Evolutionary conservation across 345 rosid genomes (phyloP).

Genomic region (Hypericum perforatum): DNA sequence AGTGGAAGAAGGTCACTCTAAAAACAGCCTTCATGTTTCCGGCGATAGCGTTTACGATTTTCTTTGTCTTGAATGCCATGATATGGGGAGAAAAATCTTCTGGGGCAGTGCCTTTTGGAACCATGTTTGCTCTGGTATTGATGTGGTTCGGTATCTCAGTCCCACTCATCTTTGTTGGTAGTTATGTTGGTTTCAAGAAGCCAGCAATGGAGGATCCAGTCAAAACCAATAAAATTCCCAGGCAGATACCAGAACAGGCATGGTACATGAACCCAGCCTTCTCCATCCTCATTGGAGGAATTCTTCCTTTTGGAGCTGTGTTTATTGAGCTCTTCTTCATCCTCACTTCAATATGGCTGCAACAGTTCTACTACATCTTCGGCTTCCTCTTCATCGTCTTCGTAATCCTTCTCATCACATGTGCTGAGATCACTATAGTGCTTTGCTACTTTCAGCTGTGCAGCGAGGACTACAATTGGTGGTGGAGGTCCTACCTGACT

Average conservation of each 20-base stretch:
- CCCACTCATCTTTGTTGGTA: conserved; percentile 70
- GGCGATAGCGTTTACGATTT: conserved; percentile 42
- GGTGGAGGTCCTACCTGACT: conserved; percentile 95
- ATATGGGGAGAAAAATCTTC: conserved; percentile 96
- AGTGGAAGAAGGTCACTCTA: conserved; percentile 75
- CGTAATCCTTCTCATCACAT: conserved; percentile 60
- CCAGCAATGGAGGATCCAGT: conserved; percentile 73
- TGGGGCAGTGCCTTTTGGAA: conserved; percentile 91
- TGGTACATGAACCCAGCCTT: conserved; percentile 86
- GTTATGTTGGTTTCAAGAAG: conserved; percentile 63
- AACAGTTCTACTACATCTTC: conserved; percentile 87
- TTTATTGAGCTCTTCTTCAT: conserved; percentile 92
- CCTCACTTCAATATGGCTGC: conserved; percentile 83
- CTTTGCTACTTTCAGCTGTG: conserved; percentile 95
- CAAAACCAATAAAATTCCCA: conserved; percentile 80
- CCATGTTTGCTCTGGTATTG: conserved; percentile 74
- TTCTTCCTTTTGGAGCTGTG: conserved; percentile 92
- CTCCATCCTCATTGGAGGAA: conserved; percentile 80
- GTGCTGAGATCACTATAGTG: conserved; percentile 83
- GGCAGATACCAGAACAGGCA: conserved; percentile 72
- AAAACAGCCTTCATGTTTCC: conserved; percentile 78
- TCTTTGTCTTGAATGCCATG: conserved; percentile 72
- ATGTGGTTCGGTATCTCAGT: conserved; percentile 94
- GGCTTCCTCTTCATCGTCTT: conserved; percentile 89
- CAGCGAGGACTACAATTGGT: conserved; percentile 89